Conservation (phyloP, 345 rosid genomes). For the Ailanthus altissimus region DNA sequence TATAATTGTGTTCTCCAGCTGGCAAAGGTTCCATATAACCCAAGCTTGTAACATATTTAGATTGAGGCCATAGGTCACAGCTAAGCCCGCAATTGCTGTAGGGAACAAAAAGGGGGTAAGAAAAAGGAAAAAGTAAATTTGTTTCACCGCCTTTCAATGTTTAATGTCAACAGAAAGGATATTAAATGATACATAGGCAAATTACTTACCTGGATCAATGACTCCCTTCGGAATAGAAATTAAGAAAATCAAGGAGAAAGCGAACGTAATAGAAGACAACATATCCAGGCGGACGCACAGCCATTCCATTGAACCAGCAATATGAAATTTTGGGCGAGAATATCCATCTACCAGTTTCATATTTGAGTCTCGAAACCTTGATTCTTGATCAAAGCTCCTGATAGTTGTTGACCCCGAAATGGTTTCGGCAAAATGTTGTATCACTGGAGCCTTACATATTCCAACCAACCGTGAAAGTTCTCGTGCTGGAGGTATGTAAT, state of each 20-base stretch:
- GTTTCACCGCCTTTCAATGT: not conserved
- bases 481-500: constrained; percentile 49
- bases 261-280: constrained; percentile 2
- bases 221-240: constrained; percentile 7
- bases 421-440: constrained; percentile 18
- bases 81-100: constrained; percentile 19
- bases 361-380: constrained; percentile 54
- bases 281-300: constrained; percentile 13
- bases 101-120: not conserved
- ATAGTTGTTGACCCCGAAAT: constrained; percentile 25
- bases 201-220: constrained; percentile 1
- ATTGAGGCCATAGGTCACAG: constrained; percentile 15
- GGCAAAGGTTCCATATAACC: constrained; percentile 34
- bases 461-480: constrained; percentile 18
- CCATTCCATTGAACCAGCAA: constrained; percentile 18
- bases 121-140: not conserved
- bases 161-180: not conserved
- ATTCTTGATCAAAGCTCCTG: constrained; percentile 71
- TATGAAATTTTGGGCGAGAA: constrained; percentile 57
- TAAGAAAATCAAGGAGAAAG: constrained; percentile 6
- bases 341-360: constrained; percentile 55
- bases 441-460: constrained; percentile 24
- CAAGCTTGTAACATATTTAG: constrained; percentile 25
- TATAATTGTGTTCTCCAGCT: not conserved
- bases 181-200: not conserved